These are phyloP conservation scores for Heritiera fomes DNA, from an alignment of 345 rosid species.

Conservation along the genomic window DNA sequence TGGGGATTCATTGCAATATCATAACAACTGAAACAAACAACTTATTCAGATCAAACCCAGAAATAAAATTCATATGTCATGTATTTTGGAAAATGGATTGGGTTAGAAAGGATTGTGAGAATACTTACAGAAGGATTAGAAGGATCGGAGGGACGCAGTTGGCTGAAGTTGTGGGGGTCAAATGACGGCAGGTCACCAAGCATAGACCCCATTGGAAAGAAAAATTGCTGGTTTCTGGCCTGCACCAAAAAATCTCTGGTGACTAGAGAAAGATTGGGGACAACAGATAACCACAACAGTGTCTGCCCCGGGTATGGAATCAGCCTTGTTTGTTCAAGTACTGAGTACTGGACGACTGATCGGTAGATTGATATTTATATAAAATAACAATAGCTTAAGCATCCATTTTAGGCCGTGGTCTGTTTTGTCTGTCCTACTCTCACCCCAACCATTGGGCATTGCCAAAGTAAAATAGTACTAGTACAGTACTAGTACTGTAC, in stretches of 20 bases:
- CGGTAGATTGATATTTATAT: not conserved
- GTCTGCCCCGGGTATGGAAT: slow-evolving; percentile 17
- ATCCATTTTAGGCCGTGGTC: not conserved
- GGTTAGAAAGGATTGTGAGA: not conserved
- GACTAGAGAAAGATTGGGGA: slow-evolving; percentile 15
- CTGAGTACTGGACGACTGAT: slow-evolving; percentile 13
- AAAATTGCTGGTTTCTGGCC: slow-evolving; percentile 24
- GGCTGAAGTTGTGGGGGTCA: slow-evolving; percentile 87
- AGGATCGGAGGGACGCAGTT: slow-evolving; percentile 82
- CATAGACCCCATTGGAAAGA: slow-evolving; percentile 61
- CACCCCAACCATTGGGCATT: not conserved
- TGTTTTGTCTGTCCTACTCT: not conserved
- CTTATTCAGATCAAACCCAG: slow-evolving; percentile 16
- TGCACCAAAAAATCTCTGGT: slow-evolving; percentile 28
- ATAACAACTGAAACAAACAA: not conserved
- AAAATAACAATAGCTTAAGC: not conserved
- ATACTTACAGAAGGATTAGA: slow-evolving; percentile 71
- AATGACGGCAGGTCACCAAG: slow-evolving; percentile 79
- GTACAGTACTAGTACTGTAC: no score
- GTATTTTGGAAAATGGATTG: not conserved
- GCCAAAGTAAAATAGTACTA: not conserved
- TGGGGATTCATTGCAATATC: not conserved
- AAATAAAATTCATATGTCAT: not conserved
- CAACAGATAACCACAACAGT: not conserved
- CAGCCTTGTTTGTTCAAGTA: not conserved